These are phyloP conservation scores for Lepiota brunneoincarnata DNA, from an alignment of 768 basidiomycete species.

Conservation along the genomic window DNA sequence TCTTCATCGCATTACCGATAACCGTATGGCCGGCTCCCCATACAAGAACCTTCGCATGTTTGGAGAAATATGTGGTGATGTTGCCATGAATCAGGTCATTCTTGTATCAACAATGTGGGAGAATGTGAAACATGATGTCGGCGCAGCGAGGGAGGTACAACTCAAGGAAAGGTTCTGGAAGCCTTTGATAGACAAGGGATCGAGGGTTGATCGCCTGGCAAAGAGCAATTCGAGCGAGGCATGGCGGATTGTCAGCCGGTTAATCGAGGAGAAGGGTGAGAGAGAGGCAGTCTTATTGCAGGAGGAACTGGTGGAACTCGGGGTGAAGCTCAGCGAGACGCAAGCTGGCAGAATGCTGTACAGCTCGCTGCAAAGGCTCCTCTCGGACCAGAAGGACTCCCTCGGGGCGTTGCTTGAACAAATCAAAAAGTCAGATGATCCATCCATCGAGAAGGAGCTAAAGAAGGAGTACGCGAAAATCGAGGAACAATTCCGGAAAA, in stretches of 20 bases:
- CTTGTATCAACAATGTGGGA: slow-evolving; percentile 18
- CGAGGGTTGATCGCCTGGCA: slow-evolving; percentile 22
- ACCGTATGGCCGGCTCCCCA: slow-evolving; percentile 13
- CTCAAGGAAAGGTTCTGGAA: slow-evolving; percentile 45
- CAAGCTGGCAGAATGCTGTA: slow-evolving; percentile 20
- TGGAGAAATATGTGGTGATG: slow-evolving; percentile 15
- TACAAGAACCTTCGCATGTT: slow-evolving; percentile 13
- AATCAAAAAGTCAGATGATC: slow-evolving; percentile 10
- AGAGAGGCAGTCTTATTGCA: slow-evolving; percentile 20
- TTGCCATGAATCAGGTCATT: slow-evolving; percentile 12
- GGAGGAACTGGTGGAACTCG: slow-evolving; percentile 21
- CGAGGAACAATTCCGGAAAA: slow-evolving; percentile 16
- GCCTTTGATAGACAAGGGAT: slow-evolving; percentile 42
- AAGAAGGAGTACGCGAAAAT: slow-evolving; percentile 8
- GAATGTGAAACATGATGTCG: slow-evolving; percentile 31
- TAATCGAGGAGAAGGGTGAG: slow-evolving; percentile 12
- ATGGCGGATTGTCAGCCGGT: slow-evolving; percentile 20
- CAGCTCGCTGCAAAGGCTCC: slow-evolving; percentile 20
- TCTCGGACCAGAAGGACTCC: slow-evolving; percentile 22
- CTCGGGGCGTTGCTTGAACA: neutral
- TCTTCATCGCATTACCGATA: slow-evolving; percentile 15
- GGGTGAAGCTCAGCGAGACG: slow-evolving; percentile 21
- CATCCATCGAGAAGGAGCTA: neutral
- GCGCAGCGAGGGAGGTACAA: slow-evolving; percentile 39
- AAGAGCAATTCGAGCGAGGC: slow-evolving; percentile 18